Conservation (phyloP, 1,284 basidiomycete species). For the Hemileia vastatrix region DNA sequence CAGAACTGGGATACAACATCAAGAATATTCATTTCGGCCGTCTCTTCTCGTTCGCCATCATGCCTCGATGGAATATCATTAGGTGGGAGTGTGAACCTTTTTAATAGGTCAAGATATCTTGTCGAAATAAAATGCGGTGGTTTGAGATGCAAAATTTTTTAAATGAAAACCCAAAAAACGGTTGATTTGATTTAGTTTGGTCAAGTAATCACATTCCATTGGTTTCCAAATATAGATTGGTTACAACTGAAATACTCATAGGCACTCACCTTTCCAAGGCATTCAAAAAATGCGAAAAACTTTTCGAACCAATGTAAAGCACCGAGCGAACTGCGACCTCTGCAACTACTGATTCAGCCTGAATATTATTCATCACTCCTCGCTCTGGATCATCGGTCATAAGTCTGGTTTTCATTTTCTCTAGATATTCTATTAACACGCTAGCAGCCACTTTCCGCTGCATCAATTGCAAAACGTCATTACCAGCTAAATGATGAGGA, state of each 20-base stretch:
- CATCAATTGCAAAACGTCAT: slow-evolving; percentile 68
- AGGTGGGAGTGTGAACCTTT: neutral
- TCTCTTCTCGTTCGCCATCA: neutral
- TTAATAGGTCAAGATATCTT: too few relatives aligned
- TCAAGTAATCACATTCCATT: neutral
- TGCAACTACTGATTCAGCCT: slow-evolving; percentile 58
- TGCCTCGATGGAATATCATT: neutral
- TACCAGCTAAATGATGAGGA: slow-evolving; percentile 67
- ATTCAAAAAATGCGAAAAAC: slow-evolving; percentile 96
- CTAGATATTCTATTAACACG: slow-evolving; percentile 67
- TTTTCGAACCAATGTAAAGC: slow-evolving; percentile 80
- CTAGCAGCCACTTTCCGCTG: slow-evolving; percentile 59
- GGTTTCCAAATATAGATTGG: neutral
- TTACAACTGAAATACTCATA: neutral
- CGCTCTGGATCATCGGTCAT: slow-evolving; percentile 48
- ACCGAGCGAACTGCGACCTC: slow-evolving; percentile 81
- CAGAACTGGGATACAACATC: slow-evolving; percentile 65
- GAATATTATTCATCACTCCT: too few relatives aligned
- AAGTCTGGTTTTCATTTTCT: slow-evolving; percentile 57
- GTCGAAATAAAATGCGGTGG: too few relatives aligned
- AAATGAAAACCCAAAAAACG: neutral
- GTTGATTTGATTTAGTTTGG: neutral
- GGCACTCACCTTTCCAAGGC: slow-evolving; percentile 63
- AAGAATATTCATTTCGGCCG: slow-evolving; percentile 41
- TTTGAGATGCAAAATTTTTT: too few relatives aligned